Base-by-base conservation (phyloP, 1,284 basidiomycete species). In the Clitocybe nebularis region DNA sequence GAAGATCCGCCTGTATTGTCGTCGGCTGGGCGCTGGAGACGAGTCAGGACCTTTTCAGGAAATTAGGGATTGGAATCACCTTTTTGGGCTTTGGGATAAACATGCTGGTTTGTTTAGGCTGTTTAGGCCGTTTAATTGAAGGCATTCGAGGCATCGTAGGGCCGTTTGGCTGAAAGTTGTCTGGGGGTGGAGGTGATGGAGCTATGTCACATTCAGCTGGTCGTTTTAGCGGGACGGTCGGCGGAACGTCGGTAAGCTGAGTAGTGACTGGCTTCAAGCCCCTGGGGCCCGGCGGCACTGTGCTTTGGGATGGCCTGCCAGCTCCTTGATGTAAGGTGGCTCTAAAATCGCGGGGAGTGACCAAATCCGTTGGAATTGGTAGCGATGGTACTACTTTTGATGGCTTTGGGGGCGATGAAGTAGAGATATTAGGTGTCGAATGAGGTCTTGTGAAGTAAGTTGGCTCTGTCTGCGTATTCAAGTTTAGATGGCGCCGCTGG, bases 51-150 rank as follows among this genome's bases (percentile, higher is more conserved):
- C 3, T 19, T 11, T 32, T 16, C 19, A 19, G 13, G 6, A 16
- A 16, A 23, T 10, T 16, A 3, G 22, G 36, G n/a, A 26, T 7
- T 19, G 30, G 19, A 36, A 51, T 53, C 48, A 56, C 56, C 50
- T 66, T 66, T 29, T 62, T 68, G 30, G 66, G 68, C 54, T 68
- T 74, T 0, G 72, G 71, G 24, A 80, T 77, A 52, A 80, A 80
- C 44, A 79, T 68, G 16, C 54, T 68, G 9, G 64, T 61, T 50
- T 32, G 14, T 11, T 32, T n/a, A n/a, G 63, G 59, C 47, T 69
- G 72, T 50, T 70, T 75, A 30, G 60, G 59, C 6, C 62, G 66
- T 50, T 71, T 74, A 38, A 45, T 42, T n/a, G 53, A 58, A 33
- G 56, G 60, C 10, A 45, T 49, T 21, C 46, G 44, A 41, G 55